Evolutionary conservation across 2,329 filamentous ascomycete species (phyloP).

Genomic region (Ascochyta fabae): DNA sequence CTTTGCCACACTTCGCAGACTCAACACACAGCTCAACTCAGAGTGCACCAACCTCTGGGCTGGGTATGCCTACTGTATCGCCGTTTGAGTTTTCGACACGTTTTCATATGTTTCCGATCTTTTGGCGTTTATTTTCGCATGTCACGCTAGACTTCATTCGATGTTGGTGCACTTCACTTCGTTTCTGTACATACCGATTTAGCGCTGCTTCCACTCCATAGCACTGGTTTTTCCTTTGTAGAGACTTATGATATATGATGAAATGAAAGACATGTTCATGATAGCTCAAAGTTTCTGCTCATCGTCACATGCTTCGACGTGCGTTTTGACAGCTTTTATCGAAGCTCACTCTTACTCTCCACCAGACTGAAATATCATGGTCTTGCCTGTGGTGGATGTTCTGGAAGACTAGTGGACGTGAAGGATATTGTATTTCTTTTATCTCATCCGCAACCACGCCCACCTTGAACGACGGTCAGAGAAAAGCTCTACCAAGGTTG

Average conservation of each 20-base stretch:
- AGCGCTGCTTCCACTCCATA: neutral
- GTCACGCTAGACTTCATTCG: neutral
- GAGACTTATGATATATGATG: neutral
- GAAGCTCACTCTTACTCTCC: no score
- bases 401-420: no score
- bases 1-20: slow-evolving; percentile 33
- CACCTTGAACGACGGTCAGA: no score
- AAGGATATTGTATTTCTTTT: no score
- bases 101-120: neutral
- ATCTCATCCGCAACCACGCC: no score
- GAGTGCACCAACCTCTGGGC: slow-evolving; percentile 48
- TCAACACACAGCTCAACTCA: slow-evolving; percentile 41
- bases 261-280: neutral
- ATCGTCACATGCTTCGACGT: no score
- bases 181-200: slow-evolving; percentile 15
- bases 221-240: neutral
- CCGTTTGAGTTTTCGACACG: neutral
- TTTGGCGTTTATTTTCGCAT: slow-evolving; percentile 2
- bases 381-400: no score
- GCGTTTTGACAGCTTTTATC: no score
- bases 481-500: slow-evolving; percentile 46
- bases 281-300: neutral
- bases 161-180: slow-evolving; percentile 12
- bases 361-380: no score
- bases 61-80: slow-evolving; percentile 47